Evolutionary conservation across 75 land plant genomes (phyloP).

Genomic region (Pinus taeda): DNA sequence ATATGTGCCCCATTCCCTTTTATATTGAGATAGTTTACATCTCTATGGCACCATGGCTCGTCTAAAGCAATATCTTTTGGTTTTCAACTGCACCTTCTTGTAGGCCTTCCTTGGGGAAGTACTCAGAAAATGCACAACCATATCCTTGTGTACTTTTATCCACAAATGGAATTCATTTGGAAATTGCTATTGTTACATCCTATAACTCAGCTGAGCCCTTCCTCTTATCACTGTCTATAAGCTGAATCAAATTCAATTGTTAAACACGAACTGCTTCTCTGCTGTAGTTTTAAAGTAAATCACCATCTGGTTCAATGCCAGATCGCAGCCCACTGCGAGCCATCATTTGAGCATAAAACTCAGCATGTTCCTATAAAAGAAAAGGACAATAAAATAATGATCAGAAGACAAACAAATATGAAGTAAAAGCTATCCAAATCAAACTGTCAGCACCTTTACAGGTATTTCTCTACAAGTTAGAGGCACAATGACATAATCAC

Average conservation of each 20-base stretch:
- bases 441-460: neutral
- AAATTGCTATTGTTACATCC: constrained; percentile 4
- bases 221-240: neutral
- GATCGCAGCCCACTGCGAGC: constrained; percentile 45
- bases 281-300: constrained; percentile 17
- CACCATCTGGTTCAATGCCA: constrained; percentile 49
- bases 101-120: too few relatives aligned
- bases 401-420: neutral
- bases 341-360: constrained; percentile 66
- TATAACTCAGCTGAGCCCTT: neutral
- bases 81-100: neutral
- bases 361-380: constrained; percentile 58
- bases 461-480: neutral
- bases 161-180: neutral
- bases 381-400: neutral
- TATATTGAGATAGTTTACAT: neutral
- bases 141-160: neutral
- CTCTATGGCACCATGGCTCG: neutral
- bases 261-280: neutral
- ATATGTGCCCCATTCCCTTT: neutral
- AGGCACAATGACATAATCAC: neutral
- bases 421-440: neutral
- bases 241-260: neutral
- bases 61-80: neutral
- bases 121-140: neutral